Base-by-base conservation (phyloP, 179 eudicot species). In the Gypsophila paniculata region DNA sequence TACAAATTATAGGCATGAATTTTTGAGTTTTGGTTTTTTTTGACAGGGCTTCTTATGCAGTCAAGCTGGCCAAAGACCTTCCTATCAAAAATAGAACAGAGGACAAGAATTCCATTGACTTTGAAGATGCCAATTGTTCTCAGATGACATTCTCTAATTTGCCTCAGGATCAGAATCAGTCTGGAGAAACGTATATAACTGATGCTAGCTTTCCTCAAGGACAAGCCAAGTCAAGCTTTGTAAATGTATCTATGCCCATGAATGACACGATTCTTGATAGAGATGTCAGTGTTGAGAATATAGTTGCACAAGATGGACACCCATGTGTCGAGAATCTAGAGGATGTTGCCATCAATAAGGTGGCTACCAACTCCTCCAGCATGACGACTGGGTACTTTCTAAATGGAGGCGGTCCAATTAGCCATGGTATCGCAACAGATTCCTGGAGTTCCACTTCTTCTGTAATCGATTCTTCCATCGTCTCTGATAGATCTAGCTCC, bases 1-100 rank as follows among this genome's bases (percentile, higher is more conserved):
- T 17, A n/a, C 46, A 23, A 17, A 15, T 68, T 68, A 17, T 26
- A 26, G 46, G 51, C 25, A 26, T 72, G 34, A 72, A 21, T 48
- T 65, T 65, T 26, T 0, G 68, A 57, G 21, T 23, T 22, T 76
- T 74, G 57, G 42, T 70, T 73, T 54, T 72, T 72, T 68, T 69
- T 39, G 80, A 73, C 85, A 96, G 99, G 97, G 96, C 99, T 78
- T 89, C 90, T 48, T 82, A 77, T 81, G 98, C 99, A 18, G 88
- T 96, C 81, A 90, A 84, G 81, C 78, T 93, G 89, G 92, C 90
- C 21, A 90, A 85, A 73, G 89, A 85, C 65, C 90, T 96, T 70
- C 79, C 90, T 65, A 82, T 82, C 4, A 96, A 18, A 49, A 51
- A 36, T 49, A 51, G 85, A 76, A 65, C 86, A 23, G 98, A 93